These are phyloP conservation scores for Lactarius quietus DNA, from an alignment of 768 basidiomycete genomes.

Conservation along the genomic window DNA sequence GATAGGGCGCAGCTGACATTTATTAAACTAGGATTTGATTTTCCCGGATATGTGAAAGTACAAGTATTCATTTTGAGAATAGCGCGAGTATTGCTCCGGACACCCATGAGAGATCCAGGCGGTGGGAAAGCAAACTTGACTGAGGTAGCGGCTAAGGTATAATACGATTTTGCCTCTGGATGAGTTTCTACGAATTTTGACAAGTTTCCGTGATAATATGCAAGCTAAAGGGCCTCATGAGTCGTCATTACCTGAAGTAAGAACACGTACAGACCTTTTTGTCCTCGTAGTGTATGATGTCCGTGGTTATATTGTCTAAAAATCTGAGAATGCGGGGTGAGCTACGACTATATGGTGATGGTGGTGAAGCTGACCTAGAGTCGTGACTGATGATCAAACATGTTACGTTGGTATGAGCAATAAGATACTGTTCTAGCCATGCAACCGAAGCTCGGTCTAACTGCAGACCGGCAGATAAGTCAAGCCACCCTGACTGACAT, in stretches of 20 bases:
- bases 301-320: conserved; percentile 91
- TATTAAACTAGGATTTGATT: conserved; percentile 70
- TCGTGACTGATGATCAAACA: conserved; percentile 96
- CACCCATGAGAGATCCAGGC: conserved; percentile 95
- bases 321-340: conserved; percentile 51
- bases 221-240: conserved; percentile 51
- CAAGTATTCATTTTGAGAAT: conserved; percentile 90
- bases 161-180: conserved; percentile 94
- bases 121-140: conserved; percentile 96
- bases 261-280: conserved; percentile 62
- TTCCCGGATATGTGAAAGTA: conserved; percentile 93
- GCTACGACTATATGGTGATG: neutral
- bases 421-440: conserved; percentile 90
- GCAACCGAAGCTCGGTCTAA: conserved; percentile 79
- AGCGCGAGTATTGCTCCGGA: conserved; percentile 91
- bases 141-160: conserved; percentile 88
- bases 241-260: conserved; percentile 22
- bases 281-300: conserved; percentile 94
- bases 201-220: conserved; percentile 91
- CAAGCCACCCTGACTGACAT: conserved; percentile 24
- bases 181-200: conserved; percentile 85
- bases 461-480: conserved; percentile 36
- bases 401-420: conserved; percentile 76
- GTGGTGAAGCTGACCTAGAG: conserved; percentile 64
- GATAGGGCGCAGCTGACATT: conserved; percentile 91